Evolutionary conservation across 352 stramenopile species (phyloP), one percentile per base, ranked within the genome.

Genomic region (Blastocystis sp.): DNA sequence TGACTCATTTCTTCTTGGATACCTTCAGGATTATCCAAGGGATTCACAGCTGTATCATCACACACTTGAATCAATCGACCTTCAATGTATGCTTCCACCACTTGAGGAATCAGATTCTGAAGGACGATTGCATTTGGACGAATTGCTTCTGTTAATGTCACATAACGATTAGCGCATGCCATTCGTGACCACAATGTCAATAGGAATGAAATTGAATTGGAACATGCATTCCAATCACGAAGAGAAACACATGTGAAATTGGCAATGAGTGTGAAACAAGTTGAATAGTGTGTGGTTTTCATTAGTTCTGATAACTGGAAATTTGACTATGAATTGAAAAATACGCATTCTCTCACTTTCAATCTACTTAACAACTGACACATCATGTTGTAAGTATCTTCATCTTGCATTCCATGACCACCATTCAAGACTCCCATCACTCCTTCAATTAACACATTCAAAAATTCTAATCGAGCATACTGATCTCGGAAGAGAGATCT

Each of bases 331-430:
- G n/a, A 19, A 12, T 87, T 1, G 74, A 16, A 54, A 3, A 16
- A 4, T 5, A 9, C 1, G 1, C 0, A 9, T 12, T 43, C 27
- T 1, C 7, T 9, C 32, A 63, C 54, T 42, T 87, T 87, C n/a
- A 87, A 61, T 21, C 65, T 37, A 27, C 77, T 58, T 11, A 87
- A 43, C 32, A 87, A 29, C 19, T 87, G 77, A 29, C 77, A 87
- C 59, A 87, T 78, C 77, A 87, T 87, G 21, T 87, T 74, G 52
- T 87, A 87, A 6, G 77, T 87, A 42, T 87, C 77, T 46, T 87
- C 59, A 42, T 87, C 77, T 0, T 78, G 43, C n/a, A 87, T 37
- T 19, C 52, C 77, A 42, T 87, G 56, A 11, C 77, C 65, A n/a
- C 6, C 24, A n/a, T 24, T 43, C 32, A 87, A 43, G 29, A 46